Conservation (phyloP, 805 yeast genomes). For the Lachancea sp. region DNA sequence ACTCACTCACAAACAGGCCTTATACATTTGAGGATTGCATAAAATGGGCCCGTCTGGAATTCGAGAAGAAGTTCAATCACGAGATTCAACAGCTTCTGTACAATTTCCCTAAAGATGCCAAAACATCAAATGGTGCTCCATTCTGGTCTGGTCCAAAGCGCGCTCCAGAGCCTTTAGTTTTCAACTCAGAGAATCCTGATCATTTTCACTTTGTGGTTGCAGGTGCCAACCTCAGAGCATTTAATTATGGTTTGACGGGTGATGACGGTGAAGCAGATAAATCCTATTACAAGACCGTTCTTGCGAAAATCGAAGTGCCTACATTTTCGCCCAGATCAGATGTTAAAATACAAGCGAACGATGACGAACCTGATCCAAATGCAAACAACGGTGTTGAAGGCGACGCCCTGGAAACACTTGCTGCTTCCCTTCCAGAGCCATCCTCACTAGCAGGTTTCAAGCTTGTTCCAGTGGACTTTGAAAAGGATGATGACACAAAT, state of each 20-base stretch:
- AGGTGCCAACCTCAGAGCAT: constrained; percentile 89
- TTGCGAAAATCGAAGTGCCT: constrained; percentile 44
- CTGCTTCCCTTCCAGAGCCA: constrained; percentile 81
- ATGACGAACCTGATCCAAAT: constrained; percentile 84
- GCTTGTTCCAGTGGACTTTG: constrained; percentile 86
- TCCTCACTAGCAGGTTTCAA: constrained; percentile 84
- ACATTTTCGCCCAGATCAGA: constrained; percentile 73
- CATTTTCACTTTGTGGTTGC: constrained; percentile 81
- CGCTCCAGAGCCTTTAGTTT: constrained; percentile 80
- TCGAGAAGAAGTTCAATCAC: constrained; percentile 75
- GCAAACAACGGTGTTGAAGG: constrained; percentile 46
- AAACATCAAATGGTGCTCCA: constrained; percentile 82
- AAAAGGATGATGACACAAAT: constrained; percentile 95
- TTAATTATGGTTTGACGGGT: constrained; percentile 82
- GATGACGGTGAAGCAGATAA: constrained; percentile 48
- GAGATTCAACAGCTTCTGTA: constrained; percentile 85
- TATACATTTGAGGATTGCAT: constrained; percentile 88
- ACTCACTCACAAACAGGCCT: constrained; percentile 75
- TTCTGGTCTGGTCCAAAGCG: constrained; percentile 98
- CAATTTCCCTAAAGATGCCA: constrained; percentile 93
- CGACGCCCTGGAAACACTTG: constrained; percentile 60
- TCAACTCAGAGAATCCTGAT: constrained; percentile 67
- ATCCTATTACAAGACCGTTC: constrained; percentile 45
- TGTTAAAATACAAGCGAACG: constrained; percentile 75
- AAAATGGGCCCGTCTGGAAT: constrained; percentile 88